phyloP scores from a whole-genome alignment of 2,329 filamentous ascomycete species.

The Cercospora berteroae region DNA sequence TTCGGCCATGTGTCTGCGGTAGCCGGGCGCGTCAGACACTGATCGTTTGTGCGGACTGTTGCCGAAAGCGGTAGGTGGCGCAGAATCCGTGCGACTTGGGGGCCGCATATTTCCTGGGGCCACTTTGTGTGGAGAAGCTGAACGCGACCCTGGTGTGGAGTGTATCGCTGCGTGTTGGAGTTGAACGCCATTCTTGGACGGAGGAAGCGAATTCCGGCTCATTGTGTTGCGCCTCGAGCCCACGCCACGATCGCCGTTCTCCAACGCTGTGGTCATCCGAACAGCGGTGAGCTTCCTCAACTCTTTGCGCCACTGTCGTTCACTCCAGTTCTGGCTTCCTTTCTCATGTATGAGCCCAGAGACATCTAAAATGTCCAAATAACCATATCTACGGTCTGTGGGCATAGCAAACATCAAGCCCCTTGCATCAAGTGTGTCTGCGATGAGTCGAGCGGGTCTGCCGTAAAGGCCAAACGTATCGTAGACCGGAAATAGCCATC shows the following conservation, averaged over 20 bases:
- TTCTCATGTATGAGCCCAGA: constrained; percentile 73
- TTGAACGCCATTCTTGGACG: constrained; percentile 38
- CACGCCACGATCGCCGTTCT: constrained; percentile 25
- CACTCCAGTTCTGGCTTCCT: constrained; percentile 74
- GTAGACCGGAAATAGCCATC: constrained; percentile 89
- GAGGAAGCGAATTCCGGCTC: constrained; percentile 39
- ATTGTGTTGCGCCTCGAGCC: constrained; percentile 45
- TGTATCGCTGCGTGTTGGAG: constrained; percentile 43
- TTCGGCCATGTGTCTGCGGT: constrained; percentile 43
- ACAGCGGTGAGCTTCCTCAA: constrained; percentile 84
- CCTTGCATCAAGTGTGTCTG: constrained; percentile 79
- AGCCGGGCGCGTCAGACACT: constrained; percentile 49
- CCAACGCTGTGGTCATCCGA: constrained; percentile 59
- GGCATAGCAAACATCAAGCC: constrained; percentile 99
- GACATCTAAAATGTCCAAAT: constrained; percentile 85
- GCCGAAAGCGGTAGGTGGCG: constrained; percentile 38
- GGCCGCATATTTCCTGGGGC: constrained; percentile 24
- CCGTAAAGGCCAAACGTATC: constrained; percentile 92
- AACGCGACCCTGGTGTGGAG: constrained; percentile 48
- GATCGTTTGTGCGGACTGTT: constrained; percentile 48
- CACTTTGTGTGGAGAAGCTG: constrained; percentile 42
- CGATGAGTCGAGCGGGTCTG: constrained; percentile 78
- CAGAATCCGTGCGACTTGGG: constrained; percentile 46
- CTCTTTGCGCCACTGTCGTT: constrained; percentile 84
- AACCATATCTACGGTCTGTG: constrained; percentile 80